Evolutionary conservation across 2,329 filamentous ascomycete genomes (phyloP), one percentile per base, ranked within the genome.

Genomic region (Madurella fahalii): DNA sequence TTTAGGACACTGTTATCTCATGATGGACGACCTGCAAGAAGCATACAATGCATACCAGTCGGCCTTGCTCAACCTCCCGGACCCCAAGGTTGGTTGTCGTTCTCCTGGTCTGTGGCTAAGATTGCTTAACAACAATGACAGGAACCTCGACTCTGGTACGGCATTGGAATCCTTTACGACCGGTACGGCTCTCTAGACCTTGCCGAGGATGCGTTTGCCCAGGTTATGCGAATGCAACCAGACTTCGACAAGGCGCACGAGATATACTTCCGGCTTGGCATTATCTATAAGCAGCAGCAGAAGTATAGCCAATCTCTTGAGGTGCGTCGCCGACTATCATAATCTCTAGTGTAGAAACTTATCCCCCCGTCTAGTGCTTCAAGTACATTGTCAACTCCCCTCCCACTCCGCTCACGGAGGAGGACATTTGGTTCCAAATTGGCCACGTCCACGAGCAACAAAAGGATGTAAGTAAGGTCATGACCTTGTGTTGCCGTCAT

Each of bases 371-470:
- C 15, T 55, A 96, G 90, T 97, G 94, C 77, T 99, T 99, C 77
- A 94, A 94, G 73, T 97, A 96, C 69, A 99, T 99, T 63, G 92
- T 97, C 60, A 87, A 83, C 63, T 92, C 95, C 50, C 93, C 94
- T 30, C 94, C 94, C 2, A 86, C 90, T 4, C 94, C 94, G 2
- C 73, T 99, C 64, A 96, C 92, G 0, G 92, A 97, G 70, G 93
- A 97, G 71, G 94, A 99, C 65, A 99, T 99, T 57, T 97, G 93
- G 93, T 99, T 99, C 77, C 94, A 99, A 72, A 97, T 99, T 67
- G 94, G 94, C 25, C 94, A 99, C 71, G 94, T 99, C 47, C 92
- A 99, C 67, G 94, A 99, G 69, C 94, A 97, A 67, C 93, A 97
- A 72, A 97, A 97, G 79, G 94, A 99, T 67, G 92, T 96, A 79